These are phyloP conservation scores for Pyrenophora seminiperda DNA, from an alignment of 2,329 filamentous ascomycete species.

Conservation along the genomic window DNA sequence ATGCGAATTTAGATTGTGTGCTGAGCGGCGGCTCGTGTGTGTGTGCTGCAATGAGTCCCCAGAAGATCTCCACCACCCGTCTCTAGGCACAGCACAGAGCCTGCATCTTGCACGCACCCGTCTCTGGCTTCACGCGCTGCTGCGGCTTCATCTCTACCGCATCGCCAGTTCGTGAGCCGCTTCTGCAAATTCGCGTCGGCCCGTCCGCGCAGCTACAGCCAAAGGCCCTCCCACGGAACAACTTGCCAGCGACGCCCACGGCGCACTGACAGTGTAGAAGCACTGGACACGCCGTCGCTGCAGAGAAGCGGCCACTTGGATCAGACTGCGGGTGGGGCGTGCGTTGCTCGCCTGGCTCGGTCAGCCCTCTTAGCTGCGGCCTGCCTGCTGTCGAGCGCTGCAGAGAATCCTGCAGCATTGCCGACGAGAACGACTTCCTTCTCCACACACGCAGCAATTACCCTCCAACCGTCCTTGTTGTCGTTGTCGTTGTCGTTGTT, in stretches of 20 bases:
- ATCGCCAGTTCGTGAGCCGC: constrained; percentile 26
- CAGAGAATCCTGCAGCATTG: constrained; percentile 47
- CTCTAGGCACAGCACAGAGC: constrained; percentile 33
- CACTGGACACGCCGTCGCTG: constrained; percentile 34
- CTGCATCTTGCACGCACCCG: constrained; percentile 27
- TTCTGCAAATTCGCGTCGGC: constrained; percentile 45
- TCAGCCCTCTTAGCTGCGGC: constrained; percentile 50
- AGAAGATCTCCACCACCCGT: constrained; percentile 45
- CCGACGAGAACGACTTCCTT: constrained; percentile 41
- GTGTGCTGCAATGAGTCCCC: constrained; percentile 33
- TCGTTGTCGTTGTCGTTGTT: not conserved
- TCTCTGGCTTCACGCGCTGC: constrained; percentile 23
- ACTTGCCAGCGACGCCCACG: constrained; percentile 30
- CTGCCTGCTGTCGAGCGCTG: constrained; percentile 47
- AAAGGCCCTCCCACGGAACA: constrained; percentile 16
- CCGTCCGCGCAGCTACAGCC: constrained; percentile 40
- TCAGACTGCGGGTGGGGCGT: constrained; percentile 43
- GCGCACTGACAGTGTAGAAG: constrained; percentile 35
- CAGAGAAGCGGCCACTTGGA: constrained; percentile 29
- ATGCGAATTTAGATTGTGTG: constrained; percentile 47
- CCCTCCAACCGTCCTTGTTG: constrained; percentile 16
- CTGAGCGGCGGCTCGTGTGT: constrained; percentile 40
- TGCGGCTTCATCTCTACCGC: constrained; percentile 23
- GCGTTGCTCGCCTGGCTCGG: constrained; percentile 46
- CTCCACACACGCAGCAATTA: constrained; percentile 32